These are phyloP conservation scores for Penstemon newberryi DNA, from an alignment of 257 asterid genomes.

Conservation along the genomic window DNA sequence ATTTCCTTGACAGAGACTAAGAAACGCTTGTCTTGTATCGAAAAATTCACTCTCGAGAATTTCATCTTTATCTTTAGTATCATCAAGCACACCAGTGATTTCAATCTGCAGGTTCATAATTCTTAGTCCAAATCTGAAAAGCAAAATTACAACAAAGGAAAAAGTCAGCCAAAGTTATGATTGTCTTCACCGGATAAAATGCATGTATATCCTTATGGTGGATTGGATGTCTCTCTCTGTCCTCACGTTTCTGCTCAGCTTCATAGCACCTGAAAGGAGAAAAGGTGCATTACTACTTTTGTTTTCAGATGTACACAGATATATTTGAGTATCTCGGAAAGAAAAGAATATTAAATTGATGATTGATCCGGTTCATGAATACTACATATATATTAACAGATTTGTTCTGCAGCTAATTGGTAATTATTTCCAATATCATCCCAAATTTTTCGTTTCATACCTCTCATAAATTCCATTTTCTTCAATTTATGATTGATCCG, in stretches of 20 bases:
- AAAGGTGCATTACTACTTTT: background rate
- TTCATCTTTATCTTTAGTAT: slow-evolving; percentile 89
- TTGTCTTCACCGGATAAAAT: slow-evolving; percentile 63
- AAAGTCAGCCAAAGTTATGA: background rate
- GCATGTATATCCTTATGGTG: slow-evolving; percentile 80
- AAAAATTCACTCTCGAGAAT: slow-evolving; percentile 97
- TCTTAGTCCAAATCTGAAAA: slow-evolving; percentile 23
- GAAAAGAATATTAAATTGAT: background rate
- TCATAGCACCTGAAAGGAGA: slow-evolving; percentile 76
- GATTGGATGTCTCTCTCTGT: slow-evolving; percentile 89
- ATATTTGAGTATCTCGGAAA: background rate
- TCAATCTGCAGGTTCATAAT: slow-evolving; percentile 55
- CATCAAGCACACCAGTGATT: slow-evolving; percentile 56
- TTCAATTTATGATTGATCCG: too few species aligned
- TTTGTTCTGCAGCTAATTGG: background rate
- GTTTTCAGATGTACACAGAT: background rate
- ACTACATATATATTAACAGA: background rate
- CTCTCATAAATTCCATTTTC: too few species aligned
- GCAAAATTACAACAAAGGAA: background rate
- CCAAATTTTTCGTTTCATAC: too few species aligned
- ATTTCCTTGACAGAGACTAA: slow-evolving; percentile 97
- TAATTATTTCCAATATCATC: too few species aligned
- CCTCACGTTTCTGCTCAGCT: slow-evolving; percentile 73
- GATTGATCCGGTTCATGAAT: background rate
- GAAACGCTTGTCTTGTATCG: slow-evolving; percentile 97